These are phyloP conservation scores for Apodospora peruviana DNA, from an alignment of 495 filamentous ascomycete species.

Conservation along the genomic window DNA sequence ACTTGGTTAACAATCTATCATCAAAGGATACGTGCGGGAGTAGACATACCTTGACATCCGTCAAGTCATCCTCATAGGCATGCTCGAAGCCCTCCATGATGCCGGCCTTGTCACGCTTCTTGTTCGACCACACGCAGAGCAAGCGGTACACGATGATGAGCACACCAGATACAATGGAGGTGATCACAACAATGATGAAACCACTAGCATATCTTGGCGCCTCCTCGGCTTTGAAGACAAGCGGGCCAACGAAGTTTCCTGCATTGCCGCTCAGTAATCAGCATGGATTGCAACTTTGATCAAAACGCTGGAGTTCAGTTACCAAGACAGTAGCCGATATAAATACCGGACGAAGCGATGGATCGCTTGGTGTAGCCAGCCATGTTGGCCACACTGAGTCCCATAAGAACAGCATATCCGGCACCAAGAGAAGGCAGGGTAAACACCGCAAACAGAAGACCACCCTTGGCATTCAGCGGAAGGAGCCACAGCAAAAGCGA, in stretches of 20 bases:
- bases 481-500: slow-evolving; percentile 31
- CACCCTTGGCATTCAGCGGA: slow-evolving; percentile 27
- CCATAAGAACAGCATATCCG: slow-evolving; percentile 27
- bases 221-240: slow-evolving; percentile 24
- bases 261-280: neutral
- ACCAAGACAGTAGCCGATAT: slow-evolving; percentile 40
- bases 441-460: slow-evolving; percentile 36
- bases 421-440: slow-evolving; percentile 24
- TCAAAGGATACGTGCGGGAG: no score
- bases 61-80: slow-evolving; percentile 41
- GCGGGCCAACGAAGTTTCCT: slow-evolving; percentile 34
- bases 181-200: slow-evolving; percentile 36
- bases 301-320: neutral
- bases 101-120: slow-evolving; percentile 9
- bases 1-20: no score
- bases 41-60: slow-evolving; percentile 23
- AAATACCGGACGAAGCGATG: slow-evolving; percentile 30
- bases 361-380: slow-evolving; percentile 42
- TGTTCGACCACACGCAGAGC: slow-evolving; percentile 8
- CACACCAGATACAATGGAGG: slow-evolving; percentile 21
- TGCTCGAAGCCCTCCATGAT: slow-evolving; percentile 31
- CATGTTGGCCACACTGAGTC: slow-evolving; percentile 40
- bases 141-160: slow-evolving; percentile 28
- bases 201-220: slow-evolving; percentile 31
- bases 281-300: neutral